Percentiles rank a stretch among this genome's conserved stretches.
Evolutionary conservation across 306 rosid genomes (phyloP).

Genomic region (Acacia melanoxylon): DNA sequence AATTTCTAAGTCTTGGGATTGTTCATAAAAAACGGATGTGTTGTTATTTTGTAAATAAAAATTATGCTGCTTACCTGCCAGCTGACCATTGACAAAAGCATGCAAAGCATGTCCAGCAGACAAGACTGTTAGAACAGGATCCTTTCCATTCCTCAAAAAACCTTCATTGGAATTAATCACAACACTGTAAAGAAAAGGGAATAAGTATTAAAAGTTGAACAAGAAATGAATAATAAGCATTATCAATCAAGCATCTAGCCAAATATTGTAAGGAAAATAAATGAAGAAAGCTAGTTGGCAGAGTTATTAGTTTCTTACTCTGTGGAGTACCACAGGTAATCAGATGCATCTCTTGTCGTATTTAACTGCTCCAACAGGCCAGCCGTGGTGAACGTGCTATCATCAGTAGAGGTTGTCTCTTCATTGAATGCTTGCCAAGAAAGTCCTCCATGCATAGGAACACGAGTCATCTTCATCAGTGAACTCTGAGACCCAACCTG

Average conservation of each 20-base stretch:
- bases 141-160: constrained; percentile 61
- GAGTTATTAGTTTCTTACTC: constrained; percentile 65
- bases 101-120: constrained; percentile 99
- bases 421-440: constrained; percentile 84
- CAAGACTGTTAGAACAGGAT: constrained; percentile 70
- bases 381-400: constrained; percentile 64
- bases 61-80: constrained; percentile 59
- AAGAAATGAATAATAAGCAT: constrained; percentile 11
- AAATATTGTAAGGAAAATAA: background rate
- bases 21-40: background rate
- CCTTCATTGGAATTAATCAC: constrained; percentile 67
- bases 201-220: constrained; percentile 18
- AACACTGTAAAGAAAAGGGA: constrained; percentile 52
- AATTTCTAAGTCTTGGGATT: background rate
- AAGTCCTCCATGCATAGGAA: constrained; percentile 83
- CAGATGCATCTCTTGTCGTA: constrained; percentile 86
- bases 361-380: constrained; percentile 96
- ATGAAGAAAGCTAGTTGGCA: background rate
- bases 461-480: constrained; percentile 83
- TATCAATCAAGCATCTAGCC: background rate
- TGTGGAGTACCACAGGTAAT: constrained; percentile 95
- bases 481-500: constrained; percentile 93
- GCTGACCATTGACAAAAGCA: constrained; percentile 82
- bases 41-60: constrained; percentile 3
- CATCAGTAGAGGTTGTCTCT: constrained; percentile 73